phyloP scores from a whole-genome alignment of 2,329 filamentous ascomycete genomes.

The Neonectria sp. region DNA sequence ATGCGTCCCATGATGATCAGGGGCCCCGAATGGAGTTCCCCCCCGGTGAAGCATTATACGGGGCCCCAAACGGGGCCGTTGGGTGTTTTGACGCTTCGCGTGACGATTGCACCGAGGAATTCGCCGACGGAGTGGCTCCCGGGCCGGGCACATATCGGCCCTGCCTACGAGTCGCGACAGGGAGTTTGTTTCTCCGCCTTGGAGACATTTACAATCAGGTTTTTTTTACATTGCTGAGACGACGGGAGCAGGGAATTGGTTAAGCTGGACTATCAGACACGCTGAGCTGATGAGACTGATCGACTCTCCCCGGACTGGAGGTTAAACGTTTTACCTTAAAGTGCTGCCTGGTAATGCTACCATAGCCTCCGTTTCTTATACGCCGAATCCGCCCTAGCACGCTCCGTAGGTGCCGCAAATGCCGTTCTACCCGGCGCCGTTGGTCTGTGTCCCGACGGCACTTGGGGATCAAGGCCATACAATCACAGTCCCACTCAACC shows the following conservation, averaged over 20 bases:
- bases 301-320: background rate
- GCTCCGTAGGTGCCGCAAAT: background rate
- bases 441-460: conserved; percentile 5
- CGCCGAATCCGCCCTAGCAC: background rate
- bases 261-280: background rate
- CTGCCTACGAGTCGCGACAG: background rate
- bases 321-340: background rate
- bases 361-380: background rate
- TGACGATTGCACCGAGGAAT: conserved; percentile 45
- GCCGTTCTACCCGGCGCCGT: conserved; percentile 4
- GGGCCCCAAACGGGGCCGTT: conserved; percentile 27
- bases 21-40: conserved; percentile 23
- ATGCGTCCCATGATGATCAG: conserved; percentile 14
- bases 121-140: conserved; percentile 40
- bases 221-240: background rate
- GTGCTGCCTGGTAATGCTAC: background rate
- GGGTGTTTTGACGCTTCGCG: conserved; percentile 28
- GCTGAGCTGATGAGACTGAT: background rate
- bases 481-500: background rate
- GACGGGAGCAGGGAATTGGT: background rate
- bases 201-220: background rate
- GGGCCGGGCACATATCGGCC: conserved; percentile 4
- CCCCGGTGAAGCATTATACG: conserved; percentile 15
- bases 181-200: background rate
- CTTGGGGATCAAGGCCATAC: background rate